Conservation (phyloP, 2,329 filamentous ascomycete genomes). For the Ceratocystis huliohia region DNA sequence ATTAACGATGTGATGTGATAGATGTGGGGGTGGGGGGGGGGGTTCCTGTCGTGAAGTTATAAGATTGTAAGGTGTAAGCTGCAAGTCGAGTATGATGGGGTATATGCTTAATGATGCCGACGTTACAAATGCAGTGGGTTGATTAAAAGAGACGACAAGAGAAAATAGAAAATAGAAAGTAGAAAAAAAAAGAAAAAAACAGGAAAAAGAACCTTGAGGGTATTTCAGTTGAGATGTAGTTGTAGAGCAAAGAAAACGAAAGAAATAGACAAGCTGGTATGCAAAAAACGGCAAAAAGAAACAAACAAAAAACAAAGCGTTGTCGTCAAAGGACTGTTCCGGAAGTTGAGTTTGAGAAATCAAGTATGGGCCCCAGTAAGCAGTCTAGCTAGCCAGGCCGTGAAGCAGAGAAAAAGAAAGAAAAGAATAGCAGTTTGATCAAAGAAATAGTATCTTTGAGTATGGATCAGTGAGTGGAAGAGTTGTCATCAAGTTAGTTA, state of each 20-base stretch:
- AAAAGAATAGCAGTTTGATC: not conserved
- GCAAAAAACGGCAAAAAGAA: conserved; percentile 7
- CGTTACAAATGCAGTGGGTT: not conserved
- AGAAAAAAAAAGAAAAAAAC: conserved; percentile 6
- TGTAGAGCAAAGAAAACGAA: not conserved
- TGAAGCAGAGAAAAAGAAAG: not conserved
- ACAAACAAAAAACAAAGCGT: not conserved
- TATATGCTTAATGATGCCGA: conserved; percentile 7
- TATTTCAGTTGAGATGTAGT: not conserved
- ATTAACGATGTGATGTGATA: not conserved
- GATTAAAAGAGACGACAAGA: not conserved
- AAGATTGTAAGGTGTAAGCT: not conserved
- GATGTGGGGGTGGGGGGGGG: too few relatives aligned
- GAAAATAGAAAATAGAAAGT: not conserved
- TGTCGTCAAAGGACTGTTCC: not conserved
- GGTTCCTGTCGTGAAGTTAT: not conserved
- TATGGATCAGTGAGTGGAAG: not conserved
- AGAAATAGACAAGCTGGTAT: not conserved
- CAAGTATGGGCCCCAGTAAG: not conserved
- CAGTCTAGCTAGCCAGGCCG: not conserved
- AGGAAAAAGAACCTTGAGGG: not conserved
- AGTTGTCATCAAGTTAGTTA: conserved; percentile 4
- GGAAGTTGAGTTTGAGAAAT: not conserved
- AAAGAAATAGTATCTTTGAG: not conserved
- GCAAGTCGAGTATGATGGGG: not conserved